Evolutionary conservation across 352 stramenopile species (phyloP).

Genomic region (Aphanomyces cochlioides): DNA sequence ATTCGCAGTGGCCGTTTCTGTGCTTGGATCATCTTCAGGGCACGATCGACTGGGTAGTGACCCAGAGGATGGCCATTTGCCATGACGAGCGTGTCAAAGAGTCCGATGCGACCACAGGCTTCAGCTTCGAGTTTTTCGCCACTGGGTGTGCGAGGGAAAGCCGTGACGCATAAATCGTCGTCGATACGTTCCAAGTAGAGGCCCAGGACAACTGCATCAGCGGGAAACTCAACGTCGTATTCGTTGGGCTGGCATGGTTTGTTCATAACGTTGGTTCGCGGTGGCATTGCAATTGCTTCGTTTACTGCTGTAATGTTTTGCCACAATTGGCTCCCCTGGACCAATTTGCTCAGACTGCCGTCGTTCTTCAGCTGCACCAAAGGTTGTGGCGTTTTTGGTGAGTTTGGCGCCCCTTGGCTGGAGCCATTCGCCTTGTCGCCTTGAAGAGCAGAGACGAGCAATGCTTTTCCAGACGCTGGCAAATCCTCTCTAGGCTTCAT

Average conservation of each 20-base stretch:
- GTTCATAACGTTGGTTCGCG: slow-evolving; percentile 74
- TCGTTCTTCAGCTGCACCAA: slow-evolving; percentile 32
- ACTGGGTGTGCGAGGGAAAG: slow-evolving; percentile 60
- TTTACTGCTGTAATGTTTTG: slow-evolving; percentile 78
- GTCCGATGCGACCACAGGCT: slow-evolving; percentile 61
- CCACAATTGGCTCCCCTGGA: slow-evolving; percentile 46
- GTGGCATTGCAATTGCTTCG: slow-evolving; percentile 71
- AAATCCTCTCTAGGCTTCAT: neutral
- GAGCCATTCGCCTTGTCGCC: too few relatives aligned
- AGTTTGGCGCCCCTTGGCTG: neutral
- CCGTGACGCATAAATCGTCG: slow-evolving; percentile 68
- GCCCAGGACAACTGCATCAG: slow-evolving; percentile 62
- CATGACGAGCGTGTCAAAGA: slow-evolving; percentile 70
- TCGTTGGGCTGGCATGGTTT: slow-evolving; percentile 45
- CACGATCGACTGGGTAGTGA: slow-evolving; percentile 77
- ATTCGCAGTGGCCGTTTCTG: slow-evolving; percentile 72
- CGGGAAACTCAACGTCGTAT: slow-evolving; percentile 75
- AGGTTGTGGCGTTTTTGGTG: slow-evolving; percentile 27
- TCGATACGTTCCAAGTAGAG: slow-evolving; percentile 80
- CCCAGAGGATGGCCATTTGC: slow-evolving; percentile 77
- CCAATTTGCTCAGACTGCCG: slow-evolving; percentile 50
- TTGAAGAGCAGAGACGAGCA: too few relatives aligned
- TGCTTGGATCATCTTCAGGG: slow-evolving; percentile 82
- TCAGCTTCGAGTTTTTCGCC: slow-evolving; percentile 73
- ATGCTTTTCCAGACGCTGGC: too few relatives aligned